These are phyloP conservation scores for Ophiostoma himal-ulmi DNA, from an alignment of 2,329 filamentous ascomycete genomes.

Conservation along the genomic window DNA sequence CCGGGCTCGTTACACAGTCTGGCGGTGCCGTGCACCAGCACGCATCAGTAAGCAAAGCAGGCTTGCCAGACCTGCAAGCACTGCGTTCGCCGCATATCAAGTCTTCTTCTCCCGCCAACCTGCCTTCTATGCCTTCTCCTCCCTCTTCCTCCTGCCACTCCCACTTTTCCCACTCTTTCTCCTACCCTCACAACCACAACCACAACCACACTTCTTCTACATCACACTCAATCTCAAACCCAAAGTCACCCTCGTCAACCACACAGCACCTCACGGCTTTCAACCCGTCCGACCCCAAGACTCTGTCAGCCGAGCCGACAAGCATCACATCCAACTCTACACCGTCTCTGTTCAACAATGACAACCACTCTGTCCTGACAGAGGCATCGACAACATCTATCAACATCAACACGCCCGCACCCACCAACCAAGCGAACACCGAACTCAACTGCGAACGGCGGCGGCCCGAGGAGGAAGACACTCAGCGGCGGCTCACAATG, in stretches of 20 bases:
- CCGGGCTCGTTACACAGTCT: conserved; percentile 4
- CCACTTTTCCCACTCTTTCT: conserved; percentile 6
- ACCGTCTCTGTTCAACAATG: conserved; percentile 6
- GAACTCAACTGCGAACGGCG: conserved; percentile 47
- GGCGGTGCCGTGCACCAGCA: conserved; percentile 12
- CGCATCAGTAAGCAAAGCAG: conserved; percentile 18
- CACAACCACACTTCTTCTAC: conserved; percentile 4
- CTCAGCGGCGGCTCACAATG: conserved; percentile 50
- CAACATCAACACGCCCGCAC: background rate
- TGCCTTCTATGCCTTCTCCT: background rate
- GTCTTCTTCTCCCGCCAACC: background rate
- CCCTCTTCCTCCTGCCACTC: conserved; percentile 16
- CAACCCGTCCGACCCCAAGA: conserved; percentile 22
- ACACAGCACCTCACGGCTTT: conserved; percentile 21
- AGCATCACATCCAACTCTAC: background rate
- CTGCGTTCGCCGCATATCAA: conserved; percentile 12
- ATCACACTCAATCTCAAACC: background rate
- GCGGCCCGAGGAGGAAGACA: conserved; percentile 45
- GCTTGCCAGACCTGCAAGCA: conserved; percentile 1
- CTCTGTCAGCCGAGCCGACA: conserved; percentile 19
- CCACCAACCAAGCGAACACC: conserved; percentile 25
- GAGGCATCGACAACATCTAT: background rate
- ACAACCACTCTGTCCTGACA: conserved; percentile 16
- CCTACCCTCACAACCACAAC: background rate
- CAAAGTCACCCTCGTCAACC: conserved; percentile 11